Evolutionary conservation across 2,329 filamentous ascomycete species (phyloP), one percentile per base, ranked within the genome.

Genomic region (Passalora sequoiae): DNA sequence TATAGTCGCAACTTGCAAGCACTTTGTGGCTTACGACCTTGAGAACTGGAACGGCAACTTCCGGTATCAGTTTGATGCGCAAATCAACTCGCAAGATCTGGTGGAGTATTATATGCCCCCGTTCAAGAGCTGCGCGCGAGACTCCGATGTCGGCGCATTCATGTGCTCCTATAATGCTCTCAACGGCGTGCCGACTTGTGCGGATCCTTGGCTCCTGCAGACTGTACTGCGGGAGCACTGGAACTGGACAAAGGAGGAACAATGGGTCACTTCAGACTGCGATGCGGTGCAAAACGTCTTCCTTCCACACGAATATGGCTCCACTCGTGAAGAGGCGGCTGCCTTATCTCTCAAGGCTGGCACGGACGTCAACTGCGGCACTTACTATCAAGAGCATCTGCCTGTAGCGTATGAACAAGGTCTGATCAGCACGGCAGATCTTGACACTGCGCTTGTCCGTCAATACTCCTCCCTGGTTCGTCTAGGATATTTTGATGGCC

Each of bases 91-190:
- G 37, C 81, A 84, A 52, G 82, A 86, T 47, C 64, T 86, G 4
- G 71, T 75, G 0, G 81, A 84, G 54, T 86, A 84, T 63, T 85
- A 83, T 56, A 69, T 83, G 29, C 80, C 77, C 1, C 74, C 80
- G 0, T 86, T 86, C 65, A 69, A 81, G 55, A 72, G 57, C 21
- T 71, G 69, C 40, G 68, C 67, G 1, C 51, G 69, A 44, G 69
- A 71, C 46, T 64, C 66, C 1, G 67, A 69, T 28, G 69, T 70
- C 15, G 68, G 67, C 4, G 71, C 60, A 13, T 66, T 71, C 72
- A 59, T 84, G 45, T 47, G 49, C 43, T 39, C 25, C n/a, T 52
- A 53, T 59, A 81, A 85, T 50, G 67, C 78, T 0, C 69, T 86
- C 29, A 83, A 86, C 44, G 82, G 82, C 0, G 71, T 79, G 0